A percentile compares a stretch with the other conserved stretches of the same genome.
These are phyloP conservation scores for Murraya paniculata DNA, from an alignment of 345 rosid genomes.

Conservation along the genomic window DNA sequence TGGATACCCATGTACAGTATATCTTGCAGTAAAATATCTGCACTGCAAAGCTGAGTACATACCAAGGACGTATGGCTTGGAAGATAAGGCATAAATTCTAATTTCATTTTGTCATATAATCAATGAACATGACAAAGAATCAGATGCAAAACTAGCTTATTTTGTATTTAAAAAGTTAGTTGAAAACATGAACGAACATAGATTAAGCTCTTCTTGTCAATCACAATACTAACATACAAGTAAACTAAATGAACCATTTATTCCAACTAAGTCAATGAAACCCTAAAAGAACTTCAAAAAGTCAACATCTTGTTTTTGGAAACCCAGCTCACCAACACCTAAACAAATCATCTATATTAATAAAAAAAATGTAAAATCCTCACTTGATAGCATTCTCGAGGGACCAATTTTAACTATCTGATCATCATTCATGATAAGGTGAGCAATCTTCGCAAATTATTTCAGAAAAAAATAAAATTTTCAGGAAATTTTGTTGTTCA, in stretches of 20 bases:
- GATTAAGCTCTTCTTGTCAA: neutral
- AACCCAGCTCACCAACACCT: slow-evolving; percentile 13
- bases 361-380: slow-evolving; percentile 18
- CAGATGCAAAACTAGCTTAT: neutral
- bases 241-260: slow-evolving; percentile 2
- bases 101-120: neutral
- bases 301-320: neutral
- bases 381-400: slow-evolving; percentile 18
- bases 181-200: neutral
- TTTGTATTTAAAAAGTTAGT: neutral
- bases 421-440: slow-evolving; percentile 24
- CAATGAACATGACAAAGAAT: neutral
- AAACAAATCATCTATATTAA: slow-evolving; percentile 10
- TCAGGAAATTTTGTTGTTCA: slow-evolving; percentile 11
- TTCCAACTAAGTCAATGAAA: slow-evolving; percentile 1
- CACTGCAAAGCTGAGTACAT: neutral
- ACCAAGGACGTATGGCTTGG: neutral
- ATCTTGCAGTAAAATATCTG: neutral
- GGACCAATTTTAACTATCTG: slow-evolving; percentile 23
- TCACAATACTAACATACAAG: neutral
- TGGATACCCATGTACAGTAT: neutral
- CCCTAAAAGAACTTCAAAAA: neutral
- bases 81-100: neutral
- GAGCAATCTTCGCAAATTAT: slow-evolving; percentile 28
- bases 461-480: slow-evolving; percentile 22